phyloP scores from a whole-genome alignment of 148 eudicot species.

The Rhododendron williamsianum region DNA sequence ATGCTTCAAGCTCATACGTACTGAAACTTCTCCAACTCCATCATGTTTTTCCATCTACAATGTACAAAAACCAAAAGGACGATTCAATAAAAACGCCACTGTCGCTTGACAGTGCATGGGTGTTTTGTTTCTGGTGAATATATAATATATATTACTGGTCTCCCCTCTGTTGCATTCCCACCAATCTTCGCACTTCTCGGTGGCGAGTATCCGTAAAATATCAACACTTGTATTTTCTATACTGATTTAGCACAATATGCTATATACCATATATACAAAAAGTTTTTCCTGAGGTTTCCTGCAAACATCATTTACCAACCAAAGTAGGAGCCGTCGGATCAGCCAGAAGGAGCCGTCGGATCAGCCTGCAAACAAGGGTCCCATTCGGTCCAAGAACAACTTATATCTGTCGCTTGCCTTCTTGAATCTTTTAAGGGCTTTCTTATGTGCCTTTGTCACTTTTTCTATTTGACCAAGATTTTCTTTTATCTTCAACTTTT shows the following conservation, averaged over 20 bases:
- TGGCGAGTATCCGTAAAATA: background rate
- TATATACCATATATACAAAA: background rate
- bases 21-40: background rate
- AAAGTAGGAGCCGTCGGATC: too few relatives aligned
- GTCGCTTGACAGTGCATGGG: background rate
- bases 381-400: constrained; percentile 10
- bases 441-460: background rate
- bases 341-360: background rate
- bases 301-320: background rate
- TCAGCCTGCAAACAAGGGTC: background rate
- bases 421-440: background rate
- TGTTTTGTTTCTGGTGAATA: background rate
- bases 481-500: background rate
- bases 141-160: too few relatives aligned
- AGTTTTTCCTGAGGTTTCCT: background rate
- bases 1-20: background rate
- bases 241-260: background rate
- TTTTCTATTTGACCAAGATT: background rate
- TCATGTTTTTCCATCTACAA: background rate
- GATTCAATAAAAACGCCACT: background rate
- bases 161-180: background rate
- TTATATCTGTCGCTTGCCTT: background rate
- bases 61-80: background rate
- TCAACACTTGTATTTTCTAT: background rate
- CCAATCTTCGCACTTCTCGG: background rate